These are phyloP conservation scores for Polymyxa betae DNA, from an alignment of 208 protist genomes.

Conservation along the genomic window DNA sequence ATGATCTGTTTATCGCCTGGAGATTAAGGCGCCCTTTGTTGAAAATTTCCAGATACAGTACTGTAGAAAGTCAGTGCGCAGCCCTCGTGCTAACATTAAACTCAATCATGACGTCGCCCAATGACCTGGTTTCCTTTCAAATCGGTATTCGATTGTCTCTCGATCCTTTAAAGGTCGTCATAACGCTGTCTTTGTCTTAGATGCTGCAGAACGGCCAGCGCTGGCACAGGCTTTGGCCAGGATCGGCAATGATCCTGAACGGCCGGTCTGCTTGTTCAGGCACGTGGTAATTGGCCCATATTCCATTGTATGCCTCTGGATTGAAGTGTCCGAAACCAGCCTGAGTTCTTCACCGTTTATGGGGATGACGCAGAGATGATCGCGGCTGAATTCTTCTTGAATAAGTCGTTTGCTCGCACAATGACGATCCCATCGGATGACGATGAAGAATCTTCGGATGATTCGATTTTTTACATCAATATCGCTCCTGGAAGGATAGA, in stretches of 20 bases:
- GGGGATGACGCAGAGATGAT: conserved; percentile 70
- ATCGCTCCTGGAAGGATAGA: conserved; percentile 61
- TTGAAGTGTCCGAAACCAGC: background rate
- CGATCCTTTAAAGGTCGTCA: background rate
- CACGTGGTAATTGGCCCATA: background rate
- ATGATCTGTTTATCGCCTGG: too few relatives aligned
- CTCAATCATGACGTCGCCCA: background rate
- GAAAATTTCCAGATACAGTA: too few relatives aligned
- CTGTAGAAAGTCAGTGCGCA: too few relatives aligned
- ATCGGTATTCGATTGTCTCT: background rate
- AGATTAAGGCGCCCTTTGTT: too few relatives aligned
- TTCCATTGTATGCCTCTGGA: background rate
- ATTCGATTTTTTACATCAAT: conserved; percentile 55
- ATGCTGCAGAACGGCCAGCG: background rate
- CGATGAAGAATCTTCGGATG: background rate
- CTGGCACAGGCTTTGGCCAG: background rate
- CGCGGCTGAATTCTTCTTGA: conserved; percentile 70
- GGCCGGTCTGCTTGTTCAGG: background rate
- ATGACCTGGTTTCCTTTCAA: background rate
- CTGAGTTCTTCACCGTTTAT: conserved; percentile 68
- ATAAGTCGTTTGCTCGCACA: conserved; percentile 65
- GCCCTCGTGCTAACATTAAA: conserved; percentile 5
- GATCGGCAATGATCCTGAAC: background rate
- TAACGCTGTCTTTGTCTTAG: background rate
- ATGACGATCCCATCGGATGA: conserved; percentile 18